Conservation (phyloP, 2,329 filamentous ascomycete species). For the Juglanconis oblonga region DNA sequence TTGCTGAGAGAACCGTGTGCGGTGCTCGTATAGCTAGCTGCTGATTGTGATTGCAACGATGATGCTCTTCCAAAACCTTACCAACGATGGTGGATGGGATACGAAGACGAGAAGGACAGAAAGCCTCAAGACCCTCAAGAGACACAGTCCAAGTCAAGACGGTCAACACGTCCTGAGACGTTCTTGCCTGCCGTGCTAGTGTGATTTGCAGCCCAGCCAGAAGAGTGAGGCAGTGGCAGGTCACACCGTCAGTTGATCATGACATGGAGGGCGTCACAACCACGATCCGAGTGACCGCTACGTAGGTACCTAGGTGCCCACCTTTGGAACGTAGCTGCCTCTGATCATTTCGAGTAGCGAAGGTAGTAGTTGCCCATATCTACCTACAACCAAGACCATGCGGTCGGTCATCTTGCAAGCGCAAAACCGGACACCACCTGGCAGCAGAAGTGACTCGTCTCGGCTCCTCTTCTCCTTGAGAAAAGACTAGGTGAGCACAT, state of each 20-base stretch:
- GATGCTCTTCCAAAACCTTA: not conserved
- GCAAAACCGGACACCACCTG: no score
- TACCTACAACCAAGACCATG: no score
- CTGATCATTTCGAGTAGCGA: no score
- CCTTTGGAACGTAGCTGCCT: no score
- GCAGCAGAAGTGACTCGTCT: not conserved
- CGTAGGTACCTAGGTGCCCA: no score
- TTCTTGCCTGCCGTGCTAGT: not conserved
- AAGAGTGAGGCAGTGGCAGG: constrained; percentile 1
- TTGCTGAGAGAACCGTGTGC: not conserved
- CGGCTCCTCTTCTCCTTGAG: not conserved
- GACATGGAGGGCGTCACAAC: not conserved
- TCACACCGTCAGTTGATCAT: not conserved
- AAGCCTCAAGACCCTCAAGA: not conserved
- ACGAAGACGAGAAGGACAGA: not conserved
- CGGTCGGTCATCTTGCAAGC: no score
- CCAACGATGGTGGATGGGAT: not conserved
- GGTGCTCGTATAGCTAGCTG: no score
- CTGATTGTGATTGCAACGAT: not conserved
- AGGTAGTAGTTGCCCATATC: no score
- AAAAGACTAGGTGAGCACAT: not conserved
- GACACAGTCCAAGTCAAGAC: not conserved
- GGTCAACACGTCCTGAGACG: not conserved
- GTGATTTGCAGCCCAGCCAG: not conserved
- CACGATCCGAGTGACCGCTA: no score